Conservation (phyloP, 495 filamentous ascomycete species). For the Aspergillus panamensis region DNA sequence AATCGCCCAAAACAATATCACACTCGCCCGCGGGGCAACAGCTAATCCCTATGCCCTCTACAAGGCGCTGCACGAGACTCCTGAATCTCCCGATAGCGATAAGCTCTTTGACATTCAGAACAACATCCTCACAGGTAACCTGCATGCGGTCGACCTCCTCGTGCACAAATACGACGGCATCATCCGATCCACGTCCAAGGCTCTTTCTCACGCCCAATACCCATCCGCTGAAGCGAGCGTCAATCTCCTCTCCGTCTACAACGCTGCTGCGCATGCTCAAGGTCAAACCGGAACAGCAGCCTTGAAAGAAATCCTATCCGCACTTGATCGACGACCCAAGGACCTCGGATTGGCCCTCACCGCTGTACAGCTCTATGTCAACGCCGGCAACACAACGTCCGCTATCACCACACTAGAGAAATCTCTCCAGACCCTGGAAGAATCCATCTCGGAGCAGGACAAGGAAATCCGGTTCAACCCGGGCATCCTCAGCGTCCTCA, state of each 20-base stretch:
- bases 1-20: slow-evolving; percentile 75
- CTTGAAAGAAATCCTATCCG: slow-evolving; percentile 66
- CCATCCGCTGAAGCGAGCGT: slow-evolving; percentile 54
- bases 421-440: slow-evolving; percentile 70
- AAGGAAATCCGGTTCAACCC: slow-evolving; percentile 75
- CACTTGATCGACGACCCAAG: slow-evolving; percentile 72
- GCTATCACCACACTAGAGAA: slow-evolving; percentile 73
- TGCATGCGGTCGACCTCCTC: slow-evolving; percentile 68
- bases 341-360: slow-evolving; percentile 84
- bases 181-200: slow-evolving; percentile 58
- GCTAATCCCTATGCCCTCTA: slow-evolving; percentile 78
- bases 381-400: slow-evolving; percentile 66
- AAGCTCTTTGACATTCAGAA: slow-evolving; percentile 75
- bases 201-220: slow-evolving; percentile 50
- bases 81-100: slow-evolving; percentile 59
- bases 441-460: slow-evolving; percentile 57
- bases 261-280: slow-evolving; percentile 71
- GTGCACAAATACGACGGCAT: slow-evolving; percentile 75
- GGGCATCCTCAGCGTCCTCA: slow-evolving; percentile 76
- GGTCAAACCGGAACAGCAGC: slow-evolving; percentile 62
- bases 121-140: slow-evolving; percentile 63
- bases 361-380: slow-evolving; percentile 78
- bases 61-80: slow-evolving; percentile 58
- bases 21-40: slow-evolving; percentile 53
- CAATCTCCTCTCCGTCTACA: slow-evolving; percentile 68